phyloP scores from a whole-genome alignment of 441 rosid species.

The Croton setiger region DNA sequence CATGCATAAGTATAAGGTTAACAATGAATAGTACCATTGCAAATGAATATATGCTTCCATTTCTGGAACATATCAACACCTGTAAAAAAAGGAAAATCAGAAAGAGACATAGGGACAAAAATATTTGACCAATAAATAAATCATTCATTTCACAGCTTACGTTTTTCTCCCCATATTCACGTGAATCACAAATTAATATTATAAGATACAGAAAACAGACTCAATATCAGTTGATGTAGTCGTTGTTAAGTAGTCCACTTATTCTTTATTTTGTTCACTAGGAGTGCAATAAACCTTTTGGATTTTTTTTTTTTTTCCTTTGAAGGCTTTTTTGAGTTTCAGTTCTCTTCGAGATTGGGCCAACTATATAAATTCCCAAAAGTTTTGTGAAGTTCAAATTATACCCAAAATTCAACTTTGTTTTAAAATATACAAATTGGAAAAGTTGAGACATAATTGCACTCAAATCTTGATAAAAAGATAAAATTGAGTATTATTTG shows the following conservation, averaged over 20 bases:
- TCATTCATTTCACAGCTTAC: not conserved
- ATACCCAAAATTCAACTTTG: no score
- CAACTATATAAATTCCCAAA: not conserved
- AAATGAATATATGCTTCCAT: slow-evolving; percentile 73
- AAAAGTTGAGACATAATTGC: no score
- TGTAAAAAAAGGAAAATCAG: slow-evolving; percentile 24
- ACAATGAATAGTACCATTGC: slow-evolving; percentile 46
- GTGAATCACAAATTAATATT: not conserved
- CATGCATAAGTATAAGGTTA: not conserved
- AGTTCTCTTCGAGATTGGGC: no score
- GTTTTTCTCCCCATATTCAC: not conserved
- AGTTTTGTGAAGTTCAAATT: no score
- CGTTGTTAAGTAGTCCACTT: not conserved
- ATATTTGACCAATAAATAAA: not conserved
- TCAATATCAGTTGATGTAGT: not conserved
- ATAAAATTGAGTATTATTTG: no score
- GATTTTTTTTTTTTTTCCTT: no score
- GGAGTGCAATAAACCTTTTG: no score
- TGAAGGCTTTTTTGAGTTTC: no score
- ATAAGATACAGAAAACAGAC: not conserved
- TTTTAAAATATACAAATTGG: no score
- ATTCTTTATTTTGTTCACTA: not conserved
- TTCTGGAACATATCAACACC: slow-evolving; percentile 81
- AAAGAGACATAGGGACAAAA: not conserved
- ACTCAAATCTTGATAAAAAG: no score